Base-by-base conservation (phyloP, 148 eudicot species). In the Arctostaphylos glauca region DNA sequence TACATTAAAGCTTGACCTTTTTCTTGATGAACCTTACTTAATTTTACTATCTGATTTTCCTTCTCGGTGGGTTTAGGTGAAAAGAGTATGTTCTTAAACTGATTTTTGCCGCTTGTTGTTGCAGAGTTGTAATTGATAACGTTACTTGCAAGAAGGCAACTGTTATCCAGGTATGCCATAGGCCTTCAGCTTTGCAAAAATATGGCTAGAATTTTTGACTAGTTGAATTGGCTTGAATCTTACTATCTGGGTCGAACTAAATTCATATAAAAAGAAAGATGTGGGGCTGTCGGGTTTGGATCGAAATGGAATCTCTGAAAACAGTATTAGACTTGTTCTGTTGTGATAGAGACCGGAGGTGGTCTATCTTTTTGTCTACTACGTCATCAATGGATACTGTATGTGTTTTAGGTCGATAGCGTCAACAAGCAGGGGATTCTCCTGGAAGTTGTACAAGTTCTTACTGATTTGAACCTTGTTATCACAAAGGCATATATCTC, bases 361-460 rank as follows among this genome's bases (percentile, higher is more conserved):
- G 38, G 55, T 44, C n/a, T 53, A 52, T 77, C 47, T 81, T 10
- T 25, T 81, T 74, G 68, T 54, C 25, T 83, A 72, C 10, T 49
- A 79, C 72, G 49, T 54, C 77, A 84, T 79, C 25, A 25, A 56
- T 62, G 25, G 25, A 46, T 60, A 31, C 12, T 67, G 15, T 66
- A 31, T 78, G 9, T 38, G 46, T n/a, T 85, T 14, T 86, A 95
- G 98, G 98, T 95, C 52, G 98, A 92, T 86, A 95, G 98, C 81
- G 96, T 94, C 50, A 95, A 95, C 89, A 94, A 91, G 83, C 93
- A 90, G 76, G 98, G 98, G 85, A 92, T 88, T n/a, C 92, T 95
- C 73, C 91, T 95, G 60, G 91, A 92, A 86, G 98, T 95, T 79
- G 98, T 95, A 79, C 98, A 95, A 91, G 92, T 94, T 77, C 94